Base-by-base conservation (phyloP, 495 filamentous ascomycete genomes). In the Pyrenula massariospora region DNA sequence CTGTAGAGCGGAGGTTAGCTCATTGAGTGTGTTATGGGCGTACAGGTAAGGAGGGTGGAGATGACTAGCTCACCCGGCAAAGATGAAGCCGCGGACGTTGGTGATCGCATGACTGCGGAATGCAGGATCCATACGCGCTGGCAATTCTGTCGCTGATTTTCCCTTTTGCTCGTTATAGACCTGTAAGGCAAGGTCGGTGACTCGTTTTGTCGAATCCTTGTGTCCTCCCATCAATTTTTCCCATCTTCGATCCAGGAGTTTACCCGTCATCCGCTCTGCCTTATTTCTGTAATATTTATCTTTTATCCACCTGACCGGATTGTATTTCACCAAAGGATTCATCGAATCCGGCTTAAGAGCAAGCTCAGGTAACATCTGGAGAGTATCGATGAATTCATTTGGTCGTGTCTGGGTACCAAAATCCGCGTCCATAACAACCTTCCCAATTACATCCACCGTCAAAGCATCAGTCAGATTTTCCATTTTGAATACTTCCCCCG, bases 381-480 rank as follows among this genome's bases (percentile, higher is more conserved):
- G 5, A 15, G 31, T 42, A 5, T 42, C 31, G 31, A 42, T 42
- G 31, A 42, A 42, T 15, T 42, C 31, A 15, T 42, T 42, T 15
- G 31, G 31, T 5, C 31, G 31, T 19, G 8, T 52, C 50, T 52
- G 50, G 19, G 50, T 21, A 8, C 20, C 22, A 19, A 52, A 52
- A 19, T 52, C 50, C 19, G 22, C 50, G 22, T 52, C 50, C 8
- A 52, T 10, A 19, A 68, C 63, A 24, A 70, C 64, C 48, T 64
- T 69, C 0, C 70, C 72, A 53, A 77, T 73, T 25, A 77, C 63
- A 56, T 78, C 76, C 22, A 77, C 60, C 1, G 72, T 73, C 48
- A 75, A 54, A 12, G 65, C 59, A 10, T 60, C 63, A 2, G 68
- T 66, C 22, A 60, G 56, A 1, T 65, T 52, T 54, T 74, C 66